Evolutionary conservation across 2,329 filamentous ascomycete species (phyloP), one percentile per base, ranked within the genome.

Genomic region (Epichloe scottii): DNA sequence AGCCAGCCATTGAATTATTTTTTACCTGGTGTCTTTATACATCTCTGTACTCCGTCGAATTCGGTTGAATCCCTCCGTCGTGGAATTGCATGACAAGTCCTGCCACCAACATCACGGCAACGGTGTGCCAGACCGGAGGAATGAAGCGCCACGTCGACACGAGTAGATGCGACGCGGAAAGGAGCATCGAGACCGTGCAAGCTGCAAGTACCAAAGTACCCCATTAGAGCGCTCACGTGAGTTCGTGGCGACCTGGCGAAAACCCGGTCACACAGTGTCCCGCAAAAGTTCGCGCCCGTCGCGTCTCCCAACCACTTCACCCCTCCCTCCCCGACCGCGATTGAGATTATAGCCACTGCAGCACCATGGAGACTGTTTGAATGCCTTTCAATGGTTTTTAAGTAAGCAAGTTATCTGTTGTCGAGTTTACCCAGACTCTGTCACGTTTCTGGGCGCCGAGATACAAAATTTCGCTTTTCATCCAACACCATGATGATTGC

Each of bases 271-370:
- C 59, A 62, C 61, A 57, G 58, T 58, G 59, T 58, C 59, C 63
- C 63, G 61, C 64, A 60, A 65, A 63, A 62, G 54, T 64, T 63
- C 67, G 67, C 67, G 67, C 62, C 65, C 62, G 66, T 67, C 70
- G 70, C 70, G 70, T 71, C 67, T 68, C 63, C 66, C 67, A 58
- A 59, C 62, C 61, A 68, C 67, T 58, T 68, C 66, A 64, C 62
- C 58, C 59, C 62, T 58, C 65, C 68, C 67, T 63, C 66, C 63
- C 62, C 53, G 54, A 65, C 56, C 53, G 50, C 46, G 21, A 48
- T 46, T 17, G 34, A 26, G 17, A 37, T 52, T 53, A 49, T 53
- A 51, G 53, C 30, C 48, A 15, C 54, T 43, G 35, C 54, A 53
- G 46, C 52, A 65, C 64, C 67, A 62, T 69, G 52, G 50, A 62